phyloP scores from a whole-genome alignment of 257 asterid species.

The Coffea eugenioides region DNA sequence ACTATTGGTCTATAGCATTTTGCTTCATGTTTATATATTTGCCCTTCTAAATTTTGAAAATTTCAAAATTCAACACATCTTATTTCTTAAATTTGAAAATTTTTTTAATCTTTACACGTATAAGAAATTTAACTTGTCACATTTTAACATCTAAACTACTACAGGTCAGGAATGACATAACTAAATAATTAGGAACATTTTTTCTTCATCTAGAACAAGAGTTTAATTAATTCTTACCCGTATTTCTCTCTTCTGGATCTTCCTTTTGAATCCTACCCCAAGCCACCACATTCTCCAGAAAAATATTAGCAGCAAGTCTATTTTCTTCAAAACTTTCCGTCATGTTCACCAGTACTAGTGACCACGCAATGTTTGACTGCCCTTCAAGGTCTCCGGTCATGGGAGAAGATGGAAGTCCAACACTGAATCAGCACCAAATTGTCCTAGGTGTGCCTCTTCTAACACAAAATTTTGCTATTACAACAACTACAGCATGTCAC shows the following conservation, averaged over 20 bases:
- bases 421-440: constrained; percentile 59
- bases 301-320: neutral
- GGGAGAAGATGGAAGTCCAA: constrained; percentile 49
- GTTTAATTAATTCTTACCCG: too few species aligned
- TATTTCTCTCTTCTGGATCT: too few species aligned
- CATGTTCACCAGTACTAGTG: constrained; percentile 44
- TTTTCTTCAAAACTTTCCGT: neutral
- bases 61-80: too few species aligned
- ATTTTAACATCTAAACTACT: too few species aligned
- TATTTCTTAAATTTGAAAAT: too few species aligned
- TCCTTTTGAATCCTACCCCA: neutral
- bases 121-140: neutral
- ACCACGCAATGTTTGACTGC: constrained; percentile 36
- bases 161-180: too few species aligned
- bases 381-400: constrained; percentile 36
- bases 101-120: too few species aligned
- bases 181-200: too few species aligned
- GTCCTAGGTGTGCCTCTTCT: constrained; percentile 83
- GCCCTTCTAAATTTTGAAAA: too few species aligned
- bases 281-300: constrained; percentile 16
- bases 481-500: constrained; percentile 81
- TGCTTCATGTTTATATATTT: neutral
- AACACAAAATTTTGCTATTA: constrained; percentile 88
- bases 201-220: too few species aligned
- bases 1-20: neutral